Percentiles rank a stretch among this genome's conserved stretches.
Conservation (phyloP, 192 early-diverging fungal species). For the Cetraspora pellucida region DNA sequence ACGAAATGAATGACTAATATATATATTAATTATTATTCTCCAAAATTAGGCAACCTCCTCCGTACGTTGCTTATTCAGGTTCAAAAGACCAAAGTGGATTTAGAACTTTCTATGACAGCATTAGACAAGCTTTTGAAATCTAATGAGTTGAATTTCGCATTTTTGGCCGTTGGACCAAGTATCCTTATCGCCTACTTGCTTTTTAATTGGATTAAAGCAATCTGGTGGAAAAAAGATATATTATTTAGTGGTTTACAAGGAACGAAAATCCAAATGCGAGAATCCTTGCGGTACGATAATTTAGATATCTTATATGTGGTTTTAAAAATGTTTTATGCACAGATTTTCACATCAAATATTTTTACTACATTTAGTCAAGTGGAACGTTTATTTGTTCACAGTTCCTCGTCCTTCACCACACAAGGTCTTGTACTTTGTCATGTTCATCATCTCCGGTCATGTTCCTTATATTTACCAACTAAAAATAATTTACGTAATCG, state of each 20-base stretch:
- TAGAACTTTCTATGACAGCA: slow-evolving; percentile 88
- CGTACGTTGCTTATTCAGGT: slow-evolving; percentile 78
- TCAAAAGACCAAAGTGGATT: slow-evolving; percentile 95
- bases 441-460: slow-evolving; percentile 58
- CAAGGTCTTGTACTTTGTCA: slow-evolving; percentile 70
- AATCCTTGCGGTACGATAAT: slow-evolving; percentile 57
- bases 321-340: not conserved
- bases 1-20: too few species aligned
- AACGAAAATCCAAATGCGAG: slow-evolving; percentile 39
- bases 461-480: slow-evolving; percentile 49
- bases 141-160: slow-evolving; percentile 95
- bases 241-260: slow-evolving; percentile 45
- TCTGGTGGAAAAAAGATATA: slow-evolving; percentile 44
- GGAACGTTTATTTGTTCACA: slow-evolving; percentile 37
- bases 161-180: slow-evolving; percentile 79
- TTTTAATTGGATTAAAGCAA: slow-evolving; percentile 41
- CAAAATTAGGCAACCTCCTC: slow-evolving; percentile 62
- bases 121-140: slow-evolving; percentile 90
- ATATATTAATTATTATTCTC: not conserved
- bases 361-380: not conserved
- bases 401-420: slow-evolving; percentile 39
- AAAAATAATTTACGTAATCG: slow-evolving; percentile 53
- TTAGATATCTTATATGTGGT: slow-evolving; percentile 53
- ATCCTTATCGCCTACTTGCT: slow-evolving; percentile 60
- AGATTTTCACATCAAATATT: not conserved